Base-by-base conservation (phyloP, 495 filamentous ascomycete species). In the Penicillium psychrofluorescens region DNA sequence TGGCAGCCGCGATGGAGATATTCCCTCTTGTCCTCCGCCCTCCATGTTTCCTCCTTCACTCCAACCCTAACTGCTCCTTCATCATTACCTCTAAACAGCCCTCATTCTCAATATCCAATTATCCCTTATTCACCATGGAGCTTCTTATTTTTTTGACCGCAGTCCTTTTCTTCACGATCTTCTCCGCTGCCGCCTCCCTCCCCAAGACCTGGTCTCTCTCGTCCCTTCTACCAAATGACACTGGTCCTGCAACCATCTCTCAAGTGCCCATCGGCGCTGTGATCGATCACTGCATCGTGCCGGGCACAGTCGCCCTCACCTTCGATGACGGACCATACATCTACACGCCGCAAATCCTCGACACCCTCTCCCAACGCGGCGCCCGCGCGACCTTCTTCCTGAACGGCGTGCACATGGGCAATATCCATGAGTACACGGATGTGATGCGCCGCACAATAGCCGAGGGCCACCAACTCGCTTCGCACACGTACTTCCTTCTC, bases 341-440 rank as follows among this genome's bases (percentile, higher is more conserved):
- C 15, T 87, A 82, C 56, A 88, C 85, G 1, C 48, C 55, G 16
- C 69, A 76, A 30, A 63, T 88, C 1, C 67, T 90, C 1, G 78
- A 88, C 53, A 68, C 79, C 29, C 66, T 90, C 29, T 64, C 73
- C 48, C 61, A 67, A 39, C 78, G 80, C 48, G 63, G 69, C 11
- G 78, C 75, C 35, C 80, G 76, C 43, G 83, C 78, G 7, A 88
- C 85, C 4, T 90, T 90, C 58, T 88, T 88, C 62, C 69, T 90
- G 22, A 83, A 78, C 4, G 85, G 85, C 14, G 76, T 74, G 51
- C 84, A 81, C 54, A 80, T 81, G 40, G 81, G 83, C 38, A 70
- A 70, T 41, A 73, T 74, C 4, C 46, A 64, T 9, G 68, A 60
- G 2, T 65, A 67, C n/a, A 62, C 70, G 6, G 64, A 71, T 8